phyloP scores from a whole-genome alignment of 164 flowering plant genomes.

The Vitis rupestris region DNA sequence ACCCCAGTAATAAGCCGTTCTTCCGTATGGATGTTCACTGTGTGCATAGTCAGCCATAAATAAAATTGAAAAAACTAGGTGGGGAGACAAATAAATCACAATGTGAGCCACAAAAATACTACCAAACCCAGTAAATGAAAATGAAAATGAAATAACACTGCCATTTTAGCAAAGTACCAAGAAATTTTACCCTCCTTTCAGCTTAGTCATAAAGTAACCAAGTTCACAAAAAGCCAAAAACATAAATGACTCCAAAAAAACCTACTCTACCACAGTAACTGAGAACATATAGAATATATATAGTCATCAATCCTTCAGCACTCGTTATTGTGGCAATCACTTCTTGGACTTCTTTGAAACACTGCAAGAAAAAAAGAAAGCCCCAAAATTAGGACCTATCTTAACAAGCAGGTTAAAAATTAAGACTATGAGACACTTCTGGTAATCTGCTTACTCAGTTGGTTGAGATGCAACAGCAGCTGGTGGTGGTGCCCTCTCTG shows the following conservation, averaged over 20 bases:
- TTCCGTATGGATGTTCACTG: no score
- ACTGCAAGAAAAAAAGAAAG: slow-evolving; percentile 22
- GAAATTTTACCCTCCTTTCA: neutral
- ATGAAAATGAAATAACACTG: neutral
- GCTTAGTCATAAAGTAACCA: slow-evolving; percentile 5
- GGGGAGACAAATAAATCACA: neutral
- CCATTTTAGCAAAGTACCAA: neutral
- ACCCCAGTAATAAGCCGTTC: no score
- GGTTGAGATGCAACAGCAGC: slow-evolving; percentile 39
- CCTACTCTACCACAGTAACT: slow-evolving; percentile 11
- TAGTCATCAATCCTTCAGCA: neutral
- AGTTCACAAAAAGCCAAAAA: slow-evolving; percentile 5
- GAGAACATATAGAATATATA: slow-evolving; percentile 1
- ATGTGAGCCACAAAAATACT: neutral
- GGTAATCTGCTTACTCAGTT: slow-evolving; percentile 36
- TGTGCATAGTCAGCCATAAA: no score
- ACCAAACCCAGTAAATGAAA: neutral
- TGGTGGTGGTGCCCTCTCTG: slow-evolving; percentile 36
- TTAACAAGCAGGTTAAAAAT: neutral
- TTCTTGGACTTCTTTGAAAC: slow-evolving; percentile 52
- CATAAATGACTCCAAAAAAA: slow-evolving; percentile 15
- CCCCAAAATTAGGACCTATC: no score
- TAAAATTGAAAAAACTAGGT: no score
- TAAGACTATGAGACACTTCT: neutral
- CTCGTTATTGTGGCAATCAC: slow-evolving; percentile 16